Base-by-base conservation (phyloP, 1,284 basidiomycete species). In the Apiotrichum akiyoshidainum region DNA sequence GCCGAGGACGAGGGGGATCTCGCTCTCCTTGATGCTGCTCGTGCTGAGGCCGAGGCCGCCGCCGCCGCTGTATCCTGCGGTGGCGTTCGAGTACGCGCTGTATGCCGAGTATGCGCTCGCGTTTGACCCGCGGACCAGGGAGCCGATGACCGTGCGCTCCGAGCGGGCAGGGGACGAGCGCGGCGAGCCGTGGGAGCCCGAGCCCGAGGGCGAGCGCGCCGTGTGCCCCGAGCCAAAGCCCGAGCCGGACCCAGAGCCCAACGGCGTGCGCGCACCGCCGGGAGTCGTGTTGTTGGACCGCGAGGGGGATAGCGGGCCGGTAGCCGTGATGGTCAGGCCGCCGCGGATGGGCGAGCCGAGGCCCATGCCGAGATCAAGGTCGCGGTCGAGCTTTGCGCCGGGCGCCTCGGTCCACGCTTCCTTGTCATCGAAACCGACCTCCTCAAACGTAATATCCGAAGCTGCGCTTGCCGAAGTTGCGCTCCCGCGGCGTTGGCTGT, bases 1-100 rank as follows among this genome's bases (percentile, higher is more conserved):
- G 6, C 91, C 91, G 10, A 92, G 80, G 17, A 93, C 72, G 2
- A 72, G 55, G 6, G 60, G 63, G 41, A 59, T 54, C 9, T 64
- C 63, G 14, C 49, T 53, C 33, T 65, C 59, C 16, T 26, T 26
- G 10, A 37, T 39, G 12, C 44, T 46, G 26, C 13, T 31, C n/a
- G 33, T 31, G 5, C 42, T 46, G 17, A 47, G 35, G 5, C 39
- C 55, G 33, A 49, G 40, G 6, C 37, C 22, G 13, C 41, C 19
- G 31, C 31, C 46, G 46, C 33, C 41, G 35, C 17, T 17, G 14
- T 12, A 46, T 12, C 2, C 16, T 14, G 19, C 33, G 13, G 21
- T 10, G 14, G 31, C 8, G 19, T 16, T 21, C 9, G 54, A 49
- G 48, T 35, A 21, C 19, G 10, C 31, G 12, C 16, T 33, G 46